Conservation (phyloP, 1,284 basidiomycete species). For the Bjerkandera adusta region DNA sequence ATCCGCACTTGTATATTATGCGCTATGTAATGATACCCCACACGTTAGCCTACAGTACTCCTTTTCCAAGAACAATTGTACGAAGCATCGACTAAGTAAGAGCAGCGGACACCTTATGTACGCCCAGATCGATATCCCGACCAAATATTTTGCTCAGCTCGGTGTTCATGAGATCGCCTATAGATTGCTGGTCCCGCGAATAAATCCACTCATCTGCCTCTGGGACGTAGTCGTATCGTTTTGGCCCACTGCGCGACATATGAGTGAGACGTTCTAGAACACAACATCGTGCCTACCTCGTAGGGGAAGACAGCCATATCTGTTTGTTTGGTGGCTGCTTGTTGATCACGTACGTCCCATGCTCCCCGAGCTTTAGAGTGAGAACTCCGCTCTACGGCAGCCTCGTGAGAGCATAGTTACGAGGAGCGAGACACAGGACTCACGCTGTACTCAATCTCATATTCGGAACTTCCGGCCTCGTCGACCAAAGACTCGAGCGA, state of each 20-base stretch:
- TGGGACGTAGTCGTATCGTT: slow-evolving; percentile 78
- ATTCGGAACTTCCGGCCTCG: slow-evolving; percentile 47
- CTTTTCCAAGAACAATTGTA: background rate
- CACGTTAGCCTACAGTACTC: too few species aligned
- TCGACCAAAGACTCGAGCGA: slow-evolving; percentile 81
- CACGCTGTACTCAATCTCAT: slow-evolving; percentile 95
- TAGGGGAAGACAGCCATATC: slow-evolving; percentile 95
- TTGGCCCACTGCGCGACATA: slow-evolving; percentile 68
- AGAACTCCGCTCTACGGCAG: slow-evolving; percentile 78
- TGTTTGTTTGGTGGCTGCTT: slow-evolving; percentile 99
- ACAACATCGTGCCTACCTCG: slow-evolving; percentile 29
- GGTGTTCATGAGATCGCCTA: slow-evolving; percentile 67
- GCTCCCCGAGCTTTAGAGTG: slow-evolving; percentile 77
- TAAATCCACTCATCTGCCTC: slow-evolving; percentile 74
- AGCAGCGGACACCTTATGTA: slow-evolving; percentile 19
- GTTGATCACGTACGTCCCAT: slow-evolving; percentile 98
- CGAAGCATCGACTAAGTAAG: background rate
- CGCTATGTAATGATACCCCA: too few species aligned
- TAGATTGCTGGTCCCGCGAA: slow-evolving; percentile 59
- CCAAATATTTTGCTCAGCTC: slow-evolving; percentile 50
- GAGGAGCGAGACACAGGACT: slow-evolving; percentile 33
- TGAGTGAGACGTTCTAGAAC: slow-evolving; percentile 7
- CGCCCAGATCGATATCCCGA: slow-evolving; percentile 26
- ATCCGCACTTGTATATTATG: too few species aligned
- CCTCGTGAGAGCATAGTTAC: slow-evolving; percentile 18